Base-by-base conservation (phyloP, 257 asterid genomes). In the Solanum phureja region DNA sequence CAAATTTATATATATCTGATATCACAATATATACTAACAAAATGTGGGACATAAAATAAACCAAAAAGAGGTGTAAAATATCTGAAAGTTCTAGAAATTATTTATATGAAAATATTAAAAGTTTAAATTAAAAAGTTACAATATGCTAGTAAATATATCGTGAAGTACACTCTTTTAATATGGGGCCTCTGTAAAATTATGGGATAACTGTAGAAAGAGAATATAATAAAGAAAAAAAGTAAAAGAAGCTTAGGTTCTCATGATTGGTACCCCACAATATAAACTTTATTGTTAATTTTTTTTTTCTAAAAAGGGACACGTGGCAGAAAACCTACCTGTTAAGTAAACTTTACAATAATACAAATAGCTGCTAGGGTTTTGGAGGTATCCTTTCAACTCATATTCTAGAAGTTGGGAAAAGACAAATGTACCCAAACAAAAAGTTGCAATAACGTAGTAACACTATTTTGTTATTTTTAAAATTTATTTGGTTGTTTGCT, bases 321-420 rank as follows among this genome's bases (percentile, higher is more conserved):
- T 85, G 88, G 16, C 75, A 56, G 89, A 56, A 76, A 77, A 77
- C 84, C 84, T 77, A 77, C 84, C 37, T 77, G 84, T 29, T 77
- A 77, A 77, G 84, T 42, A 42, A 77, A 77, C 62, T 24, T 77
- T 24, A 8, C 9, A n/a, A 76, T 76, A 31, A 76, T 38, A 24
- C 60, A 4, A 68, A 23, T 21, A 35, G 52, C 58, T 76, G 60
- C 35, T 76, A 76, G 83, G 83, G 84, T n/a, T 40, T 76, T 76
- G 84, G 56, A 75, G 11, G 23, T 75, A 38, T 49, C 2, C 11
- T 74, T 31, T 11, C 19, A 75, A 38, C 56, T 10, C 34, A 75
- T 52, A 52, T 52, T 38, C 83, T 38, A 76, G 60, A 76, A 38
- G 2, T 18, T 11, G 83, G 2, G 60, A 40, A 42, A 77, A 42